phyloP scores from a whole-genome alignment of 345 rosid species.

The Arabis alpina region DNA sequence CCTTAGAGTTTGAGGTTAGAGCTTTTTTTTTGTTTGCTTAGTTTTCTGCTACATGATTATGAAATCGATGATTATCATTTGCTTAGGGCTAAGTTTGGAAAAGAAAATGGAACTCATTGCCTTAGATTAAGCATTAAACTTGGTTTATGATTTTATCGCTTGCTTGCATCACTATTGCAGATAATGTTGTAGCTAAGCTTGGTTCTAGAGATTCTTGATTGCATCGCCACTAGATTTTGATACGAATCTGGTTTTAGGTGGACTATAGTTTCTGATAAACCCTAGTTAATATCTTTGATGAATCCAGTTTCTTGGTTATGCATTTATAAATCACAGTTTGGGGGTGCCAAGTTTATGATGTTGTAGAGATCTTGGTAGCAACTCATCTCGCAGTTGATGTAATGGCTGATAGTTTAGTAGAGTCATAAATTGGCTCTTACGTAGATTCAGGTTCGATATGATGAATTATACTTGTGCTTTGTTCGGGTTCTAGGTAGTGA shows the following conservation, averaged over 20 bases:
- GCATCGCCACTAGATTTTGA: background rate
- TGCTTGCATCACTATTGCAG: background rate
- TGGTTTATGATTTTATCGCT: background rate
- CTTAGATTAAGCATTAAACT: no score
- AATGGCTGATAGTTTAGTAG: background rate
- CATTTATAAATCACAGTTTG: background rate
- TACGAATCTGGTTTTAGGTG: background rate
- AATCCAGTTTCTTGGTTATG: background rate
- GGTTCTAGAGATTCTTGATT: constrained; percentile 9
- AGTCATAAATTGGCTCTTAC: background rate
- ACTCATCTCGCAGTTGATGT: background rate
- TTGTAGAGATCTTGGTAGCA: background rate
- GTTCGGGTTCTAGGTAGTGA: background rate
- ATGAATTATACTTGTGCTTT: background rate
- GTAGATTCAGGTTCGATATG: background rate
- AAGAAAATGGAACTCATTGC: background rate
- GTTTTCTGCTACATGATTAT: background rate
- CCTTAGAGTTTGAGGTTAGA: constrained; percentile 72
- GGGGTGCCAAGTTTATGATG: background rate
- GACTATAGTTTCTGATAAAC: background rate
- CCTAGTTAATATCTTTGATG: background rate
- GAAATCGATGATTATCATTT: background rate
- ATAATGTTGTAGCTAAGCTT: background rate
- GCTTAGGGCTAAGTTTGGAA: background rate
- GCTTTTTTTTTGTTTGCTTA: background rate